phyloP scores from a whole-genome alignment of 108 stramenopile genomes.

The Mayamaea pseudoterrestris region DNA sequence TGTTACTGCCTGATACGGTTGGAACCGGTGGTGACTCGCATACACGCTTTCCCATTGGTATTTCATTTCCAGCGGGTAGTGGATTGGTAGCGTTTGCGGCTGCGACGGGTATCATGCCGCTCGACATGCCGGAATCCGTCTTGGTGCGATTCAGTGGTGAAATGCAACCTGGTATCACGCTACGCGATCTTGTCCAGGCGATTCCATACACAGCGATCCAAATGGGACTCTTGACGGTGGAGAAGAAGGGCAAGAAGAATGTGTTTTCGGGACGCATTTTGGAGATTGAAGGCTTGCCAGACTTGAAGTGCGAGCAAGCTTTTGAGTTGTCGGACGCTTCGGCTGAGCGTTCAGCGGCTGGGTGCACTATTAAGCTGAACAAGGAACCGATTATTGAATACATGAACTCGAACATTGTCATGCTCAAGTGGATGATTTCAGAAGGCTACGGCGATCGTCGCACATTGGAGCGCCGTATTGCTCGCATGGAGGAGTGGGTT shows the following conservation, averaged over 20 bases:
- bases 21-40: slow-evolving; percentile 95
- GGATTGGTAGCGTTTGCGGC: slow-evolving; percentile 93
- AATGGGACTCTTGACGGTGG: slow-evolving; percentile 83
- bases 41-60: slow-evolving; percentile 94
- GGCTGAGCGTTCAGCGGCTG: slow-evolving; percentile 92
- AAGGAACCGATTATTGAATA: slow-evolving; percentile 93
- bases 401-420: slow-evolving; percentile 82
- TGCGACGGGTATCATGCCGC: slow-evolving; percentile 91
- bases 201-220: slow-evolving; percentile 91
- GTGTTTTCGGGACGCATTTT: slow-evolving; percentile 88
- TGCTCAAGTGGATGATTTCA: slow-evolving; percentile 96
- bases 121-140: slow-evolving; percentile 94
- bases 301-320: slow-evolving; percentile 94
- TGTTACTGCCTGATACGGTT: slow-evolving; percentile 94
- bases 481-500: slow-evolving; percentile 91
- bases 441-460: slow-evolving; percentile 93
- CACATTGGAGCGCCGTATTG: slow-evolving; percentile 87
- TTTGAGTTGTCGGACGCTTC: slow-evolving; percentile 89
- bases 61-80: slow-evolving; percentile 92
- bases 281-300: slow-evolving; percentile 91
- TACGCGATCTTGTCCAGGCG: slow-evolving; percentile 92
- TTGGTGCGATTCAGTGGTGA: slow-evolving; percentile 83
- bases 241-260: slow-evolving; percentile 95
- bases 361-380: slow-evolving; percentile 91
- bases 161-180: slow-evolving; percentile 93